A percentile compares a stretch with the other conserved stretches of the same genome.
Evolutionary conservation across 1,139 yeast genomes (phyloP).

Genomic region (Zhuliangozyma blackwelliae): DNA sequence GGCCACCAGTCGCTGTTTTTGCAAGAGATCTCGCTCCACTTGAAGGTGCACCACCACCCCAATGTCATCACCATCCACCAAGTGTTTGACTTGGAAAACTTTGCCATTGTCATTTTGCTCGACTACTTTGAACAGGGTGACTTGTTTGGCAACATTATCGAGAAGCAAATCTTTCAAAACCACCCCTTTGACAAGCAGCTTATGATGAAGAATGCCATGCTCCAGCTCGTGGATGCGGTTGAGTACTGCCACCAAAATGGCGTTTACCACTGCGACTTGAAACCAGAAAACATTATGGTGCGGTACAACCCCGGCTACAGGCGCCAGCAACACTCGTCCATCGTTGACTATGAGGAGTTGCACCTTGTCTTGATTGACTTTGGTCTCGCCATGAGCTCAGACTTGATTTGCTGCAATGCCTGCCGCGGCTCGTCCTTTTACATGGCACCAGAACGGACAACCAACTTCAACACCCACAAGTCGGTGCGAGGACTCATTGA

Average conservation of each 20-base stretch:
- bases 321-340: slow-evolving; percentile 12
- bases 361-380: slow-evolving; percentile 73
- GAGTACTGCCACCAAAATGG: slow-evolving; percentile 62
- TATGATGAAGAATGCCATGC: slow-evolving; percentile 65
- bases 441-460: slow-evolving; percentile 88
- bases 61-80: slow-evolving; percentile 72
- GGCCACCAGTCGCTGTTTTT: slow-evolving; percentile 46
- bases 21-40: slow-evolving; percentile 70
- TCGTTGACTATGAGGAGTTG: slow-evolving; percentile 51
- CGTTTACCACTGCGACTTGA: slow-evolving; percentile 84
- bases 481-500: slow-evolving; percentile 26
- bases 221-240: slow-evolving; percentile 72
- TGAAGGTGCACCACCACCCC: slow-evolving; percentile 72
- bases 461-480: slow-evolving; percentile 37
- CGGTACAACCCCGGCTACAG: slow-evolving; percentile 26
- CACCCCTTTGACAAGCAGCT: slow-evolving; percentile 28
- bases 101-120: slow-evolving; percentile 62
- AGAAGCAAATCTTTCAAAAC: slow-evolving; percentile 50
- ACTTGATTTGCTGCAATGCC: slow-evolving; percentile 59
- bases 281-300: slow-evolving; percentile 83
- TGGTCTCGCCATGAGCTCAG: slow-evolving; percentile 69
- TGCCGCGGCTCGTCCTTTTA: slow-evolving; percentile 87
- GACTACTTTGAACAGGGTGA: slow-evolving; percentile 84
- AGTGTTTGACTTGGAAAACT: slow-evolving; percentile 55
- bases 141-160: slow-evolving; percentile 75